phyloP scores from a whole-genome alignment of 2,329 filamentous ascomycete species.

The Periconia sp. region DNA sequence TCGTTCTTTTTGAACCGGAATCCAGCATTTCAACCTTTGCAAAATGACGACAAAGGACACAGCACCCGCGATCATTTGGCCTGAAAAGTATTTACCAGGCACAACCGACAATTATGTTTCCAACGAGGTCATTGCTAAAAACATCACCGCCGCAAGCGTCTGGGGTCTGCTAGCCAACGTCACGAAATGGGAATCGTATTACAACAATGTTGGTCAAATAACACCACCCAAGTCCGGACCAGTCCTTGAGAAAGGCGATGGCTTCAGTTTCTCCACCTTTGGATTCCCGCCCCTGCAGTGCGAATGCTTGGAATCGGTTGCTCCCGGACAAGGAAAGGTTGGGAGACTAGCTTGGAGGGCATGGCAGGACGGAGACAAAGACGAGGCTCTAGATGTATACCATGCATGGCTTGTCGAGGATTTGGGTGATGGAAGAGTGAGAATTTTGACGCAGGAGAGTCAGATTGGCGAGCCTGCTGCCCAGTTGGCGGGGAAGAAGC shows the following conservation, averaged over 20 bases:
- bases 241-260: conserved; percentile 29
- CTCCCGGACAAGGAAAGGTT: conserved; percentile 27
- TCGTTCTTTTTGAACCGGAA: no score
- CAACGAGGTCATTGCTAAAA: conserved; percentile 40
- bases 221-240: conserved; percentile 30
- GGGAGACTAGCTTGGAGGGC: conserved; percentile 25
- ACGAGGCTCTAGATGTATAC: conserved; percentile 38
- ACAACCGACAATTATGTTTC: conserved; percentile 46
- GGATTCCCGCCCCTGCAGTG: conserved; percentile 41
- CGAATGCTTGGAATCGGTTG: conserved; percentile 19
- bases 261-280: conserved; percentile 45
- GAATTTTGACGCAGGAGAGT: conserved; percentile 45
- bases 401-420: conserved; percentile 47
- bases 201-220: conserved; percentile 39
- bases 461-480: conserved; percentile 38
- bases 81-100: conserved; percentile 38
- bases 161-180: conserved; percentile 42
- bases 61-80: conserved; percentile 43
- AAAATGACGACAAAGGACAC: no score
- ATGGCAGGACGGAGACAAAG: conserved; percentile 17
- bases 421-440: conserved; percentile 33
- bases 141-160: conserved; percentile 34
- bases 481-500: conserved; percentile 32
- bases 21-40: no score
- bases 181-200: conserved; percentile 42